Percentiles rank a stretch among this genome's conserved stretches.
Conservation (phyloP, 2,329 filamentous ascomycete genomes). For the Fusarium sp. region DNA sequence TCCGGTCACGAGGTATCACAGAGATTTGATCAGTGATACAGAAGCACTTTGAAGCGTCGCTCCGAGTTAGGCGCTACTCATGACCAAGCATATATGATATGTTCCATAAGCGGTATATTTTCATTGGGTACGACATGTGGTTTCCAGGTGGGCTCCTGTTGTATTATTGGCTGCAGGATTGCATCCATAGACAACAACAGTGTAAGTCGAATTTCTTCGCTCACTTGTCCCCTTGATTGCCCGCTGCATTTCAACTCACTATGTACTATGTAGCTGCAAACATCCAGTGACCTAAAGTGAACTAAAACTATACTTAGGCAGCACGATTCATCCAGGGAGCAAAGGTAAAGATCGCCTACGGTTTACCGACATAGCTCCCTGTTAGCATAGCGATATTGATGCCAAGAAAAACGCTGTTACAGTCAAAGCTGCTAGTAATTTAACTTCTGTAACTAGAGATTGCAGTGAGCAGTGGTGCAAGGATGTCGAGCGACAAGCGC, state of each 20-base stretch:
- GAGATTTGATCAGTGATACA: not conserved
- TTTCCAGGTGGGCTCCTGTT: not conserved
- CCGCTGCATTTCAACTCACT: not conserved
- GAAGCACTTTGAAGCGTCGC: not conserved
- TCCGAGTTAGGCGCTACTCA: not conserved
- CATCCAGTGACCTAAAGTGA: not conserved
- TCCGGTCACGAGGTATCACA: not conserved
- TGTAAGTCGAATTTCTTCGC: not conserved
- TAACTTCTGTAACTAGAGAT: slow-evolving; percentile 16
- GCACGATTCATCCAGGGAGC: not conserved
- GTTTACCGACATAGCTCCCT: not conserved
- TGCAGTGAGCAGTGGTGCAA: slow-evolving; percentile 24
- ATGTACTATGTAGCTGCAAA: not conserved
- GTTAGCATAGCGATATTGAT: not conserved
- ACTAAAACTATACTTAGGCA: not conserved
- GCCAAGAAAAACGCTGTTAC: slow-evolving; percentile 14
- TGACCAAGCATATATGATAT: not conserved
- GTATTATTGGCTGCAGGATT: not conserved
- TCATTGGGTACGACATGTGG: not conserved
- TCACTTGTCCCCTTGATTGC: not conserved
- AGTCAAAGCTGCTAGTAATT: slow-evolving; percentile 15
- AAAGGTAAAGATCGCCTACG: not conserved
- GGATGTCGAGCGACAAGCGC: slow-evolving; percentile 16
- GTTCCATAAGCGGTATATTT: not conserved
- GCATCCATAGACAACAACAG: not conserved